A percentile compares a stretch with the other conserved stretches of the same genome.
phyloP scores from a whole-genome alignment of 2,329 filamentous ascomycete genomes.

The Tolypocladium amazonense region DNA sequence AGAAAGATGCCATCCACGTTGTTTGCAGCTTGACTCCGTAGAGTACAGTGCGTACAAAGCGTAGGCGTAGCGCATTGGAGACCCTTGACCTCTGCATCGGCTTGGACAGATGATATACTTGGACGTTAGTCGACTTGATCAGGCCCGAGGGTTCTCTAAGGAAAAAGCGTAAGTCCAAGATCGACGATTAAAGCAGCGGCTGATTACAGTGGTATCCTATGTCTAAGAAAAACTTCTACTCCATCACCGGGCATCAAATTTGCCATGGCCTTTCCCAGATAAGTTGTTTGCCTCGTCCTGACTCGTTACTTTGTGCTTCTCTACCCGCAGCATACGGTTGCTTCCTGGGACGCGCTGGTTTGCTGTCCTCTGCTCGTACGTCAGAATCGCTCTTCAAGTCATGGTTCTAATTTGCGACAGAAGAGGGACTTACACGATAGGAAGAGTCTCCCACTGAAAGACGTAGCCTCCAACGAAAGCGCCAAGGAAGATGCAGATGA shows the following conservation, averaged over 20 bases:
- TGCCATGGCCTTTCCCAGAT: background rate
- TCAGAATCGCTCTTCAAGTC: background rate
- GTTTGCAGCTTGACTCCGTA: background rate
- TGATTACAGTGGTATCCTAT: background rate
- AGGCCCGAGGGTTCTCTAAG: background rate
- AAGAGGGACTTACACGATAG: constrained; percentile 13
- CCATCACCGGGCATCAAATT: background rate
- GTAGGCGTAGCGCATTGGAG: background rate
- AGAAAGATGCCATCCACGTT: background rate
- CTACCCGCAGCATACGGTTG: constrained; percentile 31
- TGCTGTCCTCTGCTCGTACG: constrained; percentile 7
- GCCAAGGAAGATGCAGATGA: constrained; percentile 72
- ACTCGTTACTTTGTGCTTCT: too few species aligned
- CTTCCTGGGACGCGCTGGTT: constrained; percentile 24
- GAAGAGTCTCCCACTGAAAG: constrained; percentile 58
- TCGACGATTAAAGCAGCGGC: background rate
- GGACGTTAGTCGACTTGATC: background rate
- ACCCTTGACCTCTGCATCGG: background rate
- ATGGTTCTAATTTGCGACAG: background rate
- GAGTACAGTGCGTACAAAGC: background rate
- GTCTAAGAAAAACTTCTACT: background rate
- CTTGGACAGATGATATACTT: background rate
- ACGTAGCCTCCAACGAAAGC: constrained; percentile 62
- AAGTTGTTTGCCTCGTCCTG: too few species aligned
- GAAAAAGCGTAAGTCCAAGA: background rate